Evolutionary conservation across 2,329 filamentous ascomycete species (phyloP).

Genomic region (Colletotrichum nymphaeae): DNA sequence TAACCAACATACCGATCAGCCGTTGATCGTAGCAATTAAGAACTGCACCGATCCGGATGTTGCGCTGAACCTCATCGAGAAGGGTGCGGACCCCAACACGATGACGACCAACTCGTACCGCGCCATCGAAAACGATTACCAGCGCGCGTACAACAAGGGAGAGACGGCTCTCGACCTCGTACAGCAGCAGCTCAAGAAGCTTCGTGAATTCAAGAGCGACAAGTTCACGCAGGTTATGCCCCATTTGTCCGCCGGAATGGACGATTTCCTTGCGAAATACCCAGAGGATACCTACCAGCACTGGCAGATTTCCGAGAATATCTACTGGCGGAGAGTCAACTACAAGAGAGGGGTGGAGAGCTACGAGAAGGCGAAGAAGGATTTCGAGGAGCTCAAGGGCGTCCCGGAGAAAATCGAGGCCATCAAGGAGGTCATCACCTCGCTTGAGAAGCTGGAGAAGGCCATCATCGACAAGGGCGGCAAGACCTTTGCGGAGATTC

Average conservation of each 20-base stretch:
- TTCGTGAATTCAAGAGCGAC: constrained; percentile 59
- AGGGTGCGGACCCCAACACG: constrained; percentile 74
- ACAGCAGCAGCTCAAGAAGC: constrained; percentile 58
- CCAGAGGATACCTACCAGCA: constrained; percentile 69
- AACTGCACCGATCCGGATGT: constrained; percentile 56
- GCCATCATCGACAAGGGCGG: constrained; percentile 67
- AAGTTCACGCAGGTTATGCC: constrained; percentile 40
- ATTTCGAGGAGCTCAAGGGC: constrained; percentile 39
- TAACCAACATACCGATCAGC: constrained; percentile 65
- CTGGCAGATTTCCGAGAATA: constrained; percentile 59
- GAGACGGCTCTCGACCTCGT: constrained; percentile 71
- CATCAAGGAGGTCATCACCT: constrained; percentile 60
- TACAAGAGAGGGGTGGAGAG: constrained; percentile 46
- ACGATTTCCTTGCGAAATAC: constrained; percentile 66
- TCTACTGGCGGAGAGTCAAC: constrained; percentile 48
- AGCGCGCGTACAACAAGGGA: constrained; percentile 50
- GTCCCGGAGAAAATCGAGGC: constrained; percentile 65
- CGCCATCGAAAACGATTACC: constrained; percentile 47
- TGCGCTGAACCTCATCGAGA: constrained; percentile 68
- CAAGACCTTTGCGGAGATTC: constrained; percentile 74
- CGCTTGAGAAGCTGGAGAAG: constrained; percentile 67
- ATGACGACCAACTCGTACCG: constrained; percentile 56
- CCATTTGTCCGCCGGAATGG: constrained; percentile 47
- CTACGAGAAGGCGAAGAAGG: constrained; percentile 40
- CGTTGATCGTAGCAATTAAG: constrained; percentile 71